Conservation (phyloP, 148 eudicot species). For the Gaultheria prostrata region DNA sequence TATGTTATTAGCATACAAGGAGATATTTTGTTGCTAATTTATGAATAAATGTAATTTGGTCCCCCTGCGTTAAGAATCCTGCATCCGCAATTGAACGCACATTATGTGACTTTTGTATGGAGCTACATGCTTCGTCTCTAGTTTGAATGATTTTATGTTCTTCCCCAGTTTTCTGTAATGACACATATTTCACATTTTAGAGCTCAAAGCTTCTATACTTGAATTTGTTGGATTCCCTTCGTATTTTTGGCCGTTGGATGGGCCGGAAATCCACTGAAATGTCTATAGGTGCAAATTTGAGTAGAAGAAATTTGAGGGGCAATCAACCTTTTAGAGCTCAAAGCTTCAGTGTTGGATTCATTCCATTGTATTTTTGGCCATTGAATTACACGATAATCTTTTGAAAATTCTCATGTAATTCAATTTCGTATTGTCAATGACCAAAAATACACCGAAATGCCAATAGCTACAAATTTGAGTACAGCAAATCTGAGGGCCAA, state of each 20-base stretch:
- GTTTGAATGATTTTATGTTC: not conserved
- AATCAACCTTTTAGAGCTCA: no score
- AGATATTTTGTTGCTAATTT: no score
- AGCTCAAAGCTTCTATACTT: not conserved
- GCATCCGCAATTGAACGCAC: no score
- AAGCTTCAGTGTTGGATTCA: no score
- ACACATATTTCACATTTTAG: not conserved
- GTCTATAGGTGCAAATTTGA: no score
- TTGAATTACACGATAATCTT: no score
- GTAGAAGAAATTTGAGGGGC: no score
- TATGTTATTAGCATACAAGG: no score
- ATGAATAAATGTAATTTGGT: no score
- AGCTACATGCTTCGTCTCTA: not conserved
- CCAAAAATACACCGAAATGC: not conserved
- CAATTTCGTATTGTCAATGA: not conserved
- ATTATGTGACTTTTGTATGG: not conserved
- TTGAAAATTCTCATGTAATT: not conserved
- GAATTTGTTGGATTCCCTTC: not conserved
- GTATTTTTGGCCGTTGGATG: not conserved
- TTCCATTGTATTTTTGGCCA: no score
- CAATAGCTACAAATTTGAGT: not conserved
- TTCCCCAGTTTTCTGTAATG: not conserved
- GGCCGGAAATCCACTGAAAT: not conserved
- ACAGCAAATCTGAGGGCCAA: not conserved
- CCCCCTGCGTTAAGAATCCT: no score